Conservation (phyloP, 495 filamentous ascomycete species). For the Penicillium maclennaniae region DNA sequence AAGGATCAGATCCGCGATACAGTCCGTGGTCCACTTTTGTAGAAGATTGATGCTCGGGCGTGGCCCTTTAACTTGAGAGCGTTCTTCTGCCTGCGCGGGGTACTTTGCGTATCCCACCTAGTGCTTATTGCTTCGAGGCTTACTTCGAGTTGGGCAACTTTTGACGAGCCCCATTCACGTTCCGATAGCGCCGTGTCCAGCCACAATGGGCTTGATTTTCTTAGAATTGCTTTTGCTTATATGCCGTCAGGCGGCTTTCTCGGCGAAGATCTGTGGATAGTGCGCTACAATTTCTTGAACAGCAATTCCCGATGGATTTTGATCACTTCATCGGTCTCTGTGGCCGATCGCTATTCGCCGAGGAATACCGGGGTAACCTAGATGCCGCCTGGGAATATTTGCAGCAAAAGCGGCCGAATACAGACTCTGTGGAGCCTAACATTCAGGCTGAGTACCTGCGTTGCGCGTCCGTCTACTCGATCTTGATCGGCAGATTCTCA, state of each 20-base stretch:
- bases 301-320: conserved; percentile 10
- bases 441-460: conserved; percentile 18
- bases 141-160: conserved; percentile 11
- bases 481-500: conserved; percentile 16
- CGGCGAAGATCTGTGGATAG: too few species aligned
- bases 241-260: not conserved
- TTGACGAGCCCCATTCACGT: conserved; percentile 10
- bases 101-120: not conserved
- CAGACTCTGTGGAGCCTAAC: conserved; percentile 1
- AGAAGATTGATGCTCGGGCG: not conserved
- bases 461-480: conserved; percentile 14
- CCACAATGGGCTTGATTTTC: not conserved
- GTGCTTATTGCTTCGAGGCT: not conserved
- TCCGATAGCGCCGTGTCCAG: not conserved
- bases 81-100: conserved; percentile 6
- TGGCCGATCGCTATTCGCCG: conserved; percentile 21
- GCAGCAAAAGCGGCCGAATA: not conserved
- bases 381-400: conserved; percentile 16
- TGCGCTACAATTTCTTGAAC: too few species aligned
- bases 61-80: conserved; percentile 1
- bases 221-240: not conserved
- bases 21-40: not conserved
- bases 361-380: conserved; percentile 23
- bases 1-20: not conserved
- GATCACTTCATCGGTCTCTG: conserved; percentile 15